A percentile compares a stretch with the other conserved stretches of the same genome.
phyloP scores from a whole-genome alignment of 2,329 filamentous ascomycete genomes.

The Cladobotryum mycophilum region DNA sequence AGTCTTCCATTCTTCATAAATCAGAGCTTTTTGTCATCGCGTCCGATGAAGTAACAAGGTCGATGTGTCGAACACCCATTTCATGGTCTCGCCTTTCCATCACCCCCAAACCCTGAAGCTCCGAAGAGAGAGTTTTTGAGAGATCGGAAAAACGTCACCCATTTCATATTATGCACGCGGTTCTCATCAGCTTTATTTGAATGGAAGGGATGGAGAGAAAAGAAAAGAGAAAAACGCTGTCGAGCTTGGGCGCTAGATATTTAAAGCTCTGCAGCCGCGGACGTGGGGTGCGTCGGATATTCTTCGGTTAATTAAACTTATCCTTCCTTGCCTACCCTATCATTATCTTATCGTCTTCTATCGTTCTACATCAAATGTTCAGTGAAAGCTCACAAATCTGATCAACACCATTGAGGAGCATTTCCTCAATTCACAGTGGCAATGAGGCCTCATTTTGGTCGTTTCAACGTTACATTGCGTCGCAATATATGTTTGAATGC shows the following conservation, averaged over 20 bases:
- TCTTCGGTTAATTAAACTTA: conserved; percentile 19
- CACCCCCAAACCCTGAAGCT: conserved; percentile 82
- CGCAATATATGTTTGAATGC: conserved; percentile 1
- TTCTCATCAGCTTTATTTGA: conserved; percentile 99
- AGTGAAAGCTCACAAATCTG: neutral
- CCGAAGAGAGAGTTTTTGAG: conserved; percentile 74
- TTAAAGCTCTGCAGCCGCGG: conserved; percentile 28
- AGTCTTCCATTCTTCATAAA: conserved; percentile 38
- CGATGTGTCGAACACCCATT: conserved; percentile 98
- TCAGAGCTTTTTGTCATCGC: conserved; percentile 98
- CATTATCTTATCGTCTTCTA: conserved; percentile 10
- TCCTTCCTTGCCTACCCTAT: neutral
- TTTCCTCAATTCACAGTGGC: neutral
- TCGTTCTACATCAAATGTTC: conserved; percentile 1
- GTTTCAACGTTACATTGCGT: conserved; percentile 19
- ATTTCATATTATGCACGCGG: conserved; percentile 90
- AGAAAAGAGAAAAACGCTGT: conserved; percentile 34
- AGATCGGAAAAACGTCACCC: conserved; percentile 58
- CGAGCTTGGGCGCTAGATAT: conserved; percentile 22
- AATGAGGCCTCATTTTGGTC: conserved; percentile 21
- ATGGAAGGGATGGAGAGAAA: conserved; percentile 82
- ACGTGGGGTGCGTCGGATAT: conserved; percentile 20
- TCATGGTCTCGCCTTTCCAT: conserved; percentile 69
- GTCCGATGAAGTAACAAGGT: conserved; percentile 97
- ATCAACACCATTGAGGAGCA: too few relatives aligned